A percentile compares a stretch with the other conserved stretches of the same genome.
Conservation (phyloP, 352 stramenopile species). For the Peronosclerospora sorghi region DNA sequence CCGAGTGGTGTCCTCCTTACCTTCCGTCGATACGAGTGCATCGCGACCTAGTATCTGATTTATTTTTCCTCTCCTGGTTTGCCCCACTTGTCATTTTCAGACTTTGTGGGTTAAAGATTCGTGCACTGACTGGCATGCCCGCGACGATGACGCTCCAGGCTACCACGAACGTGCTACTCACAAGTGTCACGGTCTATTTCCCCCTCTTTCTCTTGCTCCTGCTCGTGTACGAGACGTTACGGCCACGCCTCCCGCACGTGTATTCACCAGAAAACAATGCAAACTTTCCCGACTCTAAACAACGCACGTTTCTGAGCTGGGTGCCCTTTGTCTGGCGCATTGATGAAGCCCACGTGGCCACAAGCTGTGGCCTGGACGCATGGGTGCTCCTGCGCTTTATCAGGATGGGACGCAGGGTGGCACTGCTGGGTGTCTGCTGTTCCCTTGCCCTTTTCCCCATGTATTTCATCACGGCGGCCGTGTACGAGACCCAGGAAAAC, state of each 20-base stretch:
- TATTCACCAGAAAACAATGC: slow-evolving; percentile 42
- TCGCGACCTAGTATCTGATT: too few relatives aligned
- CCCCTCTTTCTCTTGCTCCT: slow-evolving; percentile 43
- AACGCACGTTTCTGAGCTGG: slow-evolving; percentile 35
- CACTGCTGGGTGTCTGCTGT: slow-evolving; percentile 34
- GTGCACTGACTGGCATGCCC: too few relatives aligned
- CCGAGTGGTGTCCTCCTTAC: too few relatives aligned
- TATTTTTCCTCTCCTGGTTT: too few relatives aligned
- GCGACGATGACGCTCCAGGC: slow-evolving; percentile 8
- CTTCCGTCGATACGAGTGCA: too few relatives aligned
- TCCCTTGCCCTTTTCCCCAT: slow-evolving; percentile 64
- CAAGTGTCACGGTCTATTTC: slow-evolving; percentile 51
- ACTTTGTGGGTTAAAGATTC: too few relatives aligned
- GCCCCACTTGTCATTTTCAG: too few relatives aligned
- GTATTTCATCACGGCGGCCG: slow-evolving; percentile 40
- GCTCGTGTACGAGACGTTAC: slow-evolving; percentile 51
- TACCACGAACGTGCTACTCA: slow-evolving; percentile 43
- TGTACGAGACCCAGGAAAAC: slow-evolving; percentile 18
- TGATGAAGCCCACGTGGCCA: slow-evolving; percentile 42
- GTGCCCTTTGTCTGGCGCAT: slow-evolving; percentile 51
- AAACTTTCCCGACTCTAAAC: slow-evolving; percentile 21
- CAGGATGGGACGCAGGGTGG: slow-evolving; percentile 55
- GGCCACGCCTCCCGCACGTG: slow-evolving; percentile 27
- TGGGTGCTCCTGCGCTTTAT: slow-evolving; percentile 73
- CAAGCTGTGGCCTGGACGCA: slow-evolving; percentile 54